Percentiles rank a stretch among this genome's conserved stretches.
These are phyloP conservation scores for Ceratocystis ficicola DNA, from an alignment of 2,329 filamentous ascomycete species.

Conservation along the genomic window DNA sequence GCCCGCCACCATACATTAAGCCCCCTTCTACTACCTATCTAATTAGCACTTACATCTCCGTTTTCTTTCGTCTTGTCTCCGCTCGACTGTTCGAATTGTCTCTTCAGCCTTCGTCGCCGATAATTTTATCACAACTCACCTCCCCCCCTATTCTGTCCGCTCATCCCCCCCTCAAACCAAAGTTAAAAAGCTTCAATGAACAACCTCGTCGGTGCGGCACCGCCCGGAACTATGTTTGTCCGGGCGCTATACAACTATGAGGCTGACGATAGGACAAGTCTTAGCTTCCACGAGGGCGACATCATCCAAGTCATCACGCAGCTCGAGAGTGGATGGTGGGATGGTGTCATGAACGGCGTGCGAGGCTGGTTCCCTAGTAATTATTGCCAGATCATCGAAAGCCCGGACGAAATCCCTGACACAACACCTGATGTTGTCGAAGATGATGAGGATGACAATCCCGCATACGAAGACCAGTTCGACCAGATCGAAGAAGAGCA, in stretches of 20 bases:
- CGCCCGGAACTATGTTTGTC: conserved; percentile 69
- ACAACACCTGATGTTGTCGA: conserved; percentile 44
- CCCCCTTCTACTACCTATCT: too few relatives aligned
- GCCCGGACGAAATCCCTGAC: conserved; percentile 59
- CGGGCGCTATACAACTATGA: conserved; percentile 96
- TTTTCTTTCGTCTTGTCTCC: neutral
- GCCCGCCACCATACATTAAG: too few relatives aligned
- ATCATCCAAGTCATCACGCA: conserved; percentile 98
- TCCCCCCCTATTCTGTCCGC: neutral
- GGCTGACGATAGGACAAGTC: conserved; percentile 87
- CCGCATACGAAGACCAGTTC: conserved; percentile 55
- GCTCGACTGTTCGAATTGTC: neutral
- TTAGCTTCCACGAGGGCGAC: conserved; percentile 94
- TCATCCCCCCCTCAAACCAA: neutral
- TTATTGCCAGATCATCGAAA: conserved; percentile 80
- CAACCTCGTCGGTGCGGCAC: conserved; percentile 46
- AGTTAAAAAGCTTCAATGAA: conserved; percentile 37
- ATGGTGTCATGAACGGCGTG: conserved; percentile 92
- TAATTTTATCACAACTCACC: neutral
- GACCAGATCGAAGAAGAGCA: conserved; percentile 56
- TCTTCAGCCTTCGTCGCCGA: neutral
- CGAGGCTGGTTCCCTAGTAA: conserved; percentile 99
- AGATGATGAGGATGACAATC: conserved; percentile 50
- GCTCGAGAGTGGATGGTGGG: conserved; percentile 98
- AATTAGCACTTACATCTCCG: too few relatives aligned